Evolutionary conservation across 208 protist genomes (phyloP).

Genomic region (Wallacemonas collosoma): DNA sequence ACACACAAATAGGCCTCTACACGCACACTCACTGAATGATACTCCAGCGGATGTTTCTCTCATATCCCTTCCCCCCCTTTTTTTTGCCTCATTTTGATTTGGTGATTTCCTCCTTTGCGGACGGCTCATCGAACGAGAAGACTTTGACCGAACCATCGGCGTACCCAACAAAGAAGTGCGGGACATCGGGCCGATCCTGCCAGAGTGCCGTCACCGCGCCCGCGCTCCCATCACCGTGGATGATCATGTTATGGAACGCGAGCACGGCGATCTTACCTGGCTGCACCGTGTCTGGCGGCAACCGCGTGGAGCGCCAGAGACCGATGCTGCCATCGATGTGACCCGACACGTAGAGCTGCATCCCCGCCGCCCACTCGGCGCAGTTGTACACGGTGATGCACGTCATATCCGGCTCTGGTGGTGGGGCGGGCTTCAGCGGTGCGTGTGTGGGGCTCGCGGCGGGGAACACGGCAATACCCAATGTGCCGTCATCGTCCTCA

Average conservation of each 20-base stretch:
- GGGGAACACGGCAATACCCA: constrained; percentile 46
- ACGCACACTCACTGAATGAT: too few species aligned
- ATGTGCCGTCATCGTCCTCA: constrained; percentile 58
- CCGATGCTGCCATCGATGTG: constrained; percentile 79
- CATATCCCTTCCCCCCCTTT: not conserved
- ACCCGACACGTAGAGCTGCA: constrained; percentile 69
- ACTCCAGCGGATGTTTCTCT: not conserved
- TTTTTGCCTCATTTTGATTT: constrained; percentile 13
- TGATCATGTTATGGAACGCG: constrained; percentile 57
- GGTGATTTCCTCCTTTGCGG: constrained; percentile 6
- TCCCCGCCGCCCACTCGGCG: constrained; percentile 77
- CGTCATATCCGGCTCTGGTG: constrained; percentile 47
- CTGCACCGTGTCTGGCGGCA: constrained; percentile 65
- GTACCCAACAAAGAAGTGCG: constrained; percentile 78
- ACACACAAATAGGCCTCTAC: constrained; percentile 13
- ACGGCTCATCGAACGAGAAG: constrained; percentile 57
- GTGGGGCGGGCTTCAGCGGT: constrained; percentile 6
- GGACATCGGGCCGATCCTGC: constrained; percentile 63
- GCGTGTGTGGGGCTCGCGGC: constrained; percentile 3
- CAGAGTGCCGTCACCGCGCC: constrained; percentile 66
- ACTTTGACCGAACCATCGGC: constrained; percentile 52
- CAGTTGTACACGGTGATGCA: constrained; percentile 64
- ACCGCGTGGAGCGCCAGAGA: constrained; percentile 72
- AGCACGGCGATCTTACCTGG: constrained; percentile 66
- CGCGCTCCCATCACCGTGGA: constrained; percentile 23